Evolutionary conservation across 768 basidiomycete species (phyloP).

Genomic region (Podaxis mareebaensis): DNA sequence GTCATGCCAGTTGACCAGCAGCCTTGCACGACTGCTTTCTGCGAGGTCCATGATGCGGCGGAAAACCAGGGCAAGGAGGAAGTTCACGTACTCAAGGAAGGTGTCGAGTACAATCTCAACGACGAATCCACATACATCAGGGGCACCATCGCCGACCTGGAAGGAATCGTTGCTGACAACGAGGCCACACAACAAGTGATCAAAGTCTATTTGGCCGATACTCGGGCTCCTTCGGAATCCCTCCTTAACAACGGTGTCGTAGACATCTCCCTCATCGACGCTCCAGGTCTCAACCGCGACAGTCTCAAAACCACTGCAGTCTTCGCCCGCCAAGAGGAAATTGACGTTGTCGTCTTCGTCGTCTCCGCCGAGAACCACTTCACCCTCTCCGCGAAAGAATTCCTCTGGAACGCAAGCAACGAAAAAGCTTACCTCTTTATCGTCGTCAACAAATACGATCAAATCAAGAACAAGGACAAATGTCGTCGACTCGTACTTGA

Average conservation of each 20-base stretch:
- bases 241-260: conserved; percentile 94
- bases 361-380: conserved; percentile 99
- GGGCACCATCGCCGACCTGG: conserved; percentile 66
- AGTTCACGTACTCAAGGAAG: conserved; percentile 78
- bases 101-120: conserved; percentile 61
- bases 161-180: conserved; percentile 75
- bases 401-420: conserved; percentile 88
- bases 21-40: conserved; percentile 95
- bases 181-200: conserved; percentile 73
- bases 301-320: conserved; percentile 92
- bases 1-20: conserved; percentile 98
- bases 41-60: conserved; percentile 90
- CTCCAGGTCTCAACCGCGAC: conserved; percentile 96
- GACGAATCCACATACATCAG: conserved; percentile 80
- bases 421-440: conserved; percentile 99
- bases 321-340: conserved; percentile 95
- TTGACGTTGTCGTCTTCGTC: conserved; percentile 98
- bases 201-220: conserved; percentile 88
- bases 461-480: conserved; percentile 93
- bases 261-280: conserved; percentile 97
- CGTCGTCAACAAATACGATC: conserved; percentile 97
- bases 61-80: conserved; percentile 83
- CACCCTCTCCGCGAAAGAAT: conserved; percentile 92
- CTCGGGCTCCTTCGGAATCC: conserved; percentile 74
- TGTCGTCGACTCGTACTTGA: conserved; percentile 88